These are phyloP conservation scores for Phaffia tasmanica DNA, from an alignment of 768 basidiomycete species.

Conservation along the genomic window DNA sequence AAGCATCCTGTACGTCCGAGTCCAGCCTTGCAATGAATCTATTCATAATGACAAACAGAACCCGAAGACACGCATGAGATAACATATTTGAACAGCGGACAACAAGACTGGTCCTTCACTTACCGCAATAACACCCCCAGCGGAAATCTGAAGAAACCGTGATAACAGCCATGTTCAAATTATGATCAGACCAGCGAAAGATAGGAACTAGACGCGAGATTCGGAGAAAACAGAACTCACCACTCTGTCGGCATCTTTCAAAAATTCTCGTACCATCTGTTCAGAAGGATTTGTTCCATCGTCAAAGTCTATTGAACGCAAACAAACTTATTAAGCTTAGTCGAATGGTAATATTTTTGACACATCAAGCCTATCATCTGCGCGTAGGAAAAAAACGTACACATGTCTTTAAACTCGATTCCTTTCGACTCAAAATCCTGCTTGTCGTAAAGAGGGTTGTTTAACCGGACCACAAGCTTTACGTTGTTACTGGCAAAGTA, in stretches of 20 bases:
- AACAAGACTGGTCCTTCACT: background rate
- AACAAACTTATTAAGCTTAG: background rate
- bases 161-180: too few species aligned
- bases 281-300: conserved; percentile 83
- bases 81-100: background rate
- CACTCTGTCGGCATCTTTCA: conserved; percentile 13
- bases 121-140: conserved; percentile 13
- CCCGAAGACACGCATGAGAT: background rate
- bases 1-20: conserved; percentile 91
- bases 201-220: too few species aligned
- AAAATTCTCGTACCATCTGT: conserved; percentile 22
- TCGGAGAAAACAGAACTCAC: too few species aligned
- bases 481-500: conserved; percentile 81
- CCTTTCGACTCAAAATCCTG: conserved; percentile 69
- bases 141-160: background rate
- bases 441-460: conserved; percentile 82
- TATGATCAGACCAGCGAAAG: too few species aligned
- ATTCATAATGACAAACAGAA: background rate
- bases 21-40: conserved; percentile 78
- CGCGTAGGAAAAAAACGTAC: conserved; percentile 15
- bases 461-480: conserved; percentile 83
- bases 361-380: too few species aligned
- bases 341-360: background rate
- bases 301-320: conserved; percentile 67
- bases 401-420: conserved; percentile 55